These are phyloP conservation scores for Actinomortierella wolfii DNA, from an alignment of 371 early-diverging fungal species.

Conservation along the genomic window DNA sequence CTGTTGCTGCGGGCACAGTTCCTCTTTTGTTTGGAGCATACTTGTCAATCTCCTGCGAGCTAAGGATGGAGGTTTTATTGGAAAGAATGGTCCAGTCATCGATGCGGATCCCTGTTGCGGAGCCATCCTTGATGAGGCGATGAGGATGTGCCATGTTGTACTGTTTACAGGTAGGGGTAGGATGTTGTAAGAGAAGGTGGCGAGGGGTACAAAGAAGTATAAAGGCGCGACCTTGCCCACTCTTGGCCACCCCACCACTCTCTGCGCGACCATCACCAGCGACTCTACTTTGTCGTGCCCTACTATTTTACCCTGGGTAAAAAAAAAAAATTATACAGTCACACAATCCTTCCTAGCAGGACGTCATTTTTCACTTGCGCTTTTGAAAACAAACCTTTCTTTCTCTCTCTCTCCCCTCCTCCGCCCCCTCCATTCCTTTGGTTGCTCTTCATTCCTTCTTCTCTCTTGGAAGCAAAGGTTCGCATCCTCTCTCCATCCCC, in stretches of 20 bases:
- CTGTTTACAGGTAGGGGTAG: no score
- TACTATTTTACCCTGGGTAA: no score
- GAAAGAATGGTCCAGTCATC: constrained; percentile 71
- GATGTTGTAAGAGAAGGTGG: no score
- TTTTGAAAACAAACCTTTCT: background rate
- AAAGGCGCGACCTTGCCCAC: no score
- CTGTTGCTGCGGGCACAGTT: background rate
- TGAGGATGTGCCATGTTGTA: constrained; percentile 3
- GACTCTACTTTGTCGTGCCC: no score
- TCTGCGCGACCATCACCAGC: no score
- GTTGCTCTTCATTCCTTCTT: no score
- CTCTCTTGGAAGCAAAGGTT: no score
- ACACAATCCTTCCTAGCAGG: background rate
- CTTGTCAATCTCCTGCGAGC: constrained; percentile 72
- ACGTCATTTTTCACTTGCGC: constrained; percentile 2
- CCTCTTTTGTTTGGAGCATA: constrained; percentile 26
- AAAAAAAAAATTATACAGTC: background rate
- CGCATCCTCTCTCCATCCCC: background rate
- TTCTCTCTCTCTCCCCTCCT: constrained; percentile 7
- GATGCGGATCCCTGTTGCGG: constrained; percentile 54
- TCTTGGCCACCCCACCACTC: no score
- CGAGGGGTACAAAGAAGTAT: no score
- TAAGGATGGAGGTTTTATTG: constrained; percentile 71
- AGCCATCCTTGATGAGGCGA: constrained; percentile 37
- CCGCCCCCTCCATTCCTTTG: background rate